phyloP scores from a whole-genome alignment of 192 early-diverging fungal species.

The Entrophospora sp. region DNA sequence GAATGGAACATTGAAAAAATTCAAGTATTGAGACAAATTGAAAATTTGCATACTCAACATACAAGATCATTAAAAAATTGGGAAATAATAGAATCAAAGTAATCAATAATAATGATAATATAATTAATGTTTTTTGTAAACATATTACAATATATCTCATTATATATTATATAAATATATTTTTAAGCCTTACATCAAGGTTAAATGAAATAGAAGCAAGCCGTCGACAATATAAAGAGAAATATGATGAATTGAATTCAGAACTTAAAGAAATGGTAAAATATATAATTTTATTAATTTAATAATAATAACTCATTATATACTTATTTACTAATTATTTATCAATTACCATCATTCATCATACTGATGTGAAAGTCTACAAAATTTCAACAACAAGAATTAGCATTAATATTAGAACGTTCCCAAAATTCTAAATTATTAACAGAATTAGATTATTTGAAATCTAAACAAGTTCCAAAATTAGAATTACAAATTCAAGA shows the following conservation, averaged over 20 bases:
- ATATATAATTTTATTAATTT: no score
- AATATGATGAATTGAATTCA: background rate
- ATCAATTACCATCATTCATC: no score
- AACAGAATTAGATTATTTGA: background rate
- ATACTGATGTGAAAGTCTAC: no score
- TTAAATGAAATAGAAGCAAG: background rate
- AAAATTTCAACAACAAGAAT: background rate
- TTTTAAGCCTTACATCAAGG: background rate
- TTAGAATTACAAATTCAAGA: background rate
- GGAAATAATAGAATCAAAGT: slow-evolving; percentile 33
- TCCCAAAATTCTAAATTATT: background rate
- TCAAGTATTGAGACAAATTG: slow-evolving; percentile 28
- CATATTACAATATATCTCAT: background rate
- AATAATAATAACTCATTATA: no score
- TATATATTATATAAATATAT: background rate
- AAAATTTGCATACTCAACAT: slow-evolving; percentile 31
- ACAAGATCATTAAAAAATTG: slow-evolving; percentile 23
- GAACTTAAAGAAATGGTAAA: background rate
- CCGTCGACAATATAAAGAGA: background rate
- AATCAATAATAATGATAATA: background rate
- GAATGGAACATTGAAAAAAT: slow-evolving; percentile 24
- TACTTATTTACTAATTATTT: no score
- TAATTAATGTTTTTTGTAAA: background rate
- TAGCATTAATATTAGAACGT: background rate
- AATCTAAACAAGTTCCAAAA: background rate